Evolutionary conservation across 345 rosid genomes (phyloP), one percentile per base, ranked within the genome.

Genomic region (Populus ilicifolia): DNA sequence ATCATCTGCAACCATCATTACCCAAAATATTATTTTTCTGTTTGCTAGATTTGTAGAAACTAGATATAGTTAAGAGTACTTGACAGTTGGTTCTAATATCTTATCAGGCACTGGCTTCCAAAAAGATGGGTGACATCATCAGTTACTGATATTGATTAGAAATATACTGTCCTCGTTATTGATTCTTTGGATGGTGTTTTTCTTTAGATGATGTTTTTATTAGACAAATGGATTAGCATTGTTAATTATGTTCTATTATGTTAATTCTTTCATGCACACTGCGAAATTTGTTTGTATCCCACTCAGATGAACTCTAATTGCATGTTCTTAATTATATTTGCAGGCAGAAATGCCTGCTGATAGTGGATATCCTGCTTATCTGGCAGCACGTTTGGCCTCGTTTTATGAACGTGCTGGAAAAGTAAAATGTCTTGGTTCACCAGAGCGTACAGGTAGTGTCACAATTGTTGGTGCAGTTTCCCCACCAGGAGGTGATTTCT

Each of bases 331-430:
- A 56, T 85, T 83, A 85, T 67, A 75, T 56, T 84, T 77, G 52
- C 89, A 96, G 98, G 98, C 99, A 64, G 99, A 96, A 88, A 96
- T 96, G 99, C 99, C 99, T 84, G 99, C 99, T 27, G 99, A 96
- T 83, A 96, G 99, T 86, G 99, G 99, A 75, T 96, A 96, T 87
- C 99, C 99, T 78, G 99, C 99, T 79, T 96, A 96, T 82, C 88
- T 96, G 80, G 99, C 99, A 7, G 97, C 99, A 69, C 96, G 99
- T 85, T 83, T 96, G 67, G 99, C 99, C 30, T 96, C 99, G 67
- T 96, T 94, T 80, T 96, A 96, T 81, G 99, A 96, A 56, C 98
- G 99, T 82, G 99, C 98, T 76, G 99, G 99, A 75, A 96, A 96
- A 85, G 99, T 96, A 66, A 94, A 92, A 84, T 96, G 99, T 85